Evolutionary conservation across 495 filamentous ascomycete genomes (phyloP).

Genomic region (Penicillium nucicola): DNA sequence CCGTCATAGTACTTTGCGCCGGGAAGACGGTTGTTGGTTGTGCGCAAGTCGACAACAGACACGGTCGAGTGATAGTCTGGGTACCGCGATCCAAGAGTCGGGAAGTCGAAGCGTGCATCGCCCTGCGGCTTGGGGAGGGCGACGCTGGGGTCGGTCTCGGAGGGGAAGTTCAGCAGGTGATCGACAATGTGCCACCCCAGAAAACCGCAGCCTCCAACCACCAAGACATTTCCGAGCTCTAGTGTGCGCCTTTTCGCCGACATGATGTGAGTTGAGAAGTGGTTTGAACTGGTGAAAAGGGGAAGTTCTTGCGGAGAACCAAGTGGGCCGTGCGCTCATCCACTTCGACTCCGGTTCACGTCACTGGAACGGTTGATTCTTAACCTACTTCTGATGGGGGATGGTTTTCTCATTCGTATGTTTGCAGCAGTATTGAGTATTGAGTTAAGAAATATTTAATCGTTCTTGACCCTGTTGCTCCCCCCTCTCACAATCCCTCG

Average conservation of each 20-base stretch:
- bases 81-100: slow-evolving; percentile 37
- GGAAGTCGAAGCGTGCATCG: slow-evolving; percentile 41
- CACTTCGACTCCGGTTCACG: too few relatives aligned
- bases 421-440: neutral
- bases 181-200: slow-evolving; percentile 58
- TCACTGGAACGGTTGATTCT: too few relatives aligned
- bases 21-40: slow-evolving; percentile 68
- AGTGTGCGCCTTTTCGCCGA: slow-evolving; percentile 33
- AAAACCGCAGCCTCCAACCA: slow-evolving; percentile 58
- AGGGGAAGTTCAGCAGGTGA: slow-evolving; percentile 52
- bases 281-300: slow-evolving; percentile 10
- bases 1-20: slow-evolving; percentile 76
- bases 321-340: slow-evolving; percentile 19
- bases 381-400: too few relatives aligned
- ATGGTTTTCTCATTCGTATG: slow-evolving; percentile 10
- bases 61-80: slow-evolving; percentile 53
- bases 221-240: slow-evolving; percentile 47
- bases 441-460: neutral
- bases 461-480: neutral
- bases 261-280: slow-evolving; percentile 21
- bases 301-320: slow-evolving; percentile 15
- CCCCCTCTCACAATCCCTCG: neutral
- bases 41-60: slow-evolving; percentile 83
- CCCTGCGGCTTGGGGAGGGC: slow-evolving; percentile 37
- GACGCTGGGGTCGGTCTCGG: slow-evolving; percentile 43